Percentiles rank a stretch among this genome's conserved stretches.
Conservation (phyloP, 441 rosid species). For the Omphalea diandra region DNA sequence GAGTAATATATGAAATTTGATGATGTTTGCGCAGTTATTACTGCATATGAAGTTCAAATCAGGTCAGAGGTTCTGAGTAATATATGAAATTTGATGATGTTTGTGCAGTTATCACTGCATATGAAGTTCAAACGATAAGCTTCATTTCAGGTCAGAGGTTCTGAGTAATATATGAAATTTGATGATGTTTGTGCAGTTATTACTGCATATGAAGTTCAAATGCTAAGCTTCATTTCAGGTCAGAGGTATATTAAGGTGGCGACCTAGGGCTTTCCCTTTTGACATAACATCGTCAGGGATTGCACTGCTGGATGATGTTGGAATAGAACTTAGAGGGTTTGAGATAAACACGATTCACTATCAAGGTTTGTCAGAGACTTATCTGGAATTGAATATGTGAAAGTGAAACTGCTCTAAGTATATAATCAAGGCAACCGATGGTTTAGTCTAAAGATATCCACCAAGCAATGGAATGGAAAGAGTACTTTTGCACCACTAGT, state of each 20-base stretch:
- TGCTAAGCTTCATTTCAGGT: constrained; percentile 42
- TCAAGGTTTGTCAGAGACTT: constrained; percentile 47
- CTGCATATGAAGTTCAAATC: too few species aligned
- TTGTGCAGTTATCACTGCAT: too few species aligned
- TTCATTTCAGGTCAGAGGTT: too few species aligned
- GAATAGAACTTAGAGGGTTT: constrained; percentile 60
- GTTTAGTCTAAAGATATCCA: neutral
- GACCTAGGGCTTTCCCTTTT: constrained; percentile 66
- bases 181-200: constrained; percentile 13
- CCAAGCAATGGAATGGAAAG: neutral
- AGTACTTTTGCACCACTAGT: neutral
- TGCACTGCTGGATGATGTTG: constrained; percentile 54
- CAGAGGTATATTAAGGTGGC: constrained; percentile 75
- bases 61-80: too few species aligned
- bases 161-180: neutral
- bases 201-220: constrained; percentile 4
- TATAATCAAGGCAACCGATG: neutral
- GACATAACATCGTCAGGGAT: constrained; percentile 68
- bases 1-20: too few species aligned
- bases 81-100: too few species aligned
- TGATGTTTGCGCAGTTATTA: too few species aligned
- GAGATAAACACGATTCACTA: constrained; percentile 58
- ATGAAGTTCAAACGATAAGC: too few species aligned
- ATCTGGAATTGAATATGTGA: constrained; percentile 5
- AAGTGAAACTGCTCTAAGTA: constrained; percentile 6